A percentile compares a stretch with the other conserved stretches of the same genome.
Evolutionary conservation across 805 yeast species (phyloP).

Genomic region (Candida krabiensis): DNA sequence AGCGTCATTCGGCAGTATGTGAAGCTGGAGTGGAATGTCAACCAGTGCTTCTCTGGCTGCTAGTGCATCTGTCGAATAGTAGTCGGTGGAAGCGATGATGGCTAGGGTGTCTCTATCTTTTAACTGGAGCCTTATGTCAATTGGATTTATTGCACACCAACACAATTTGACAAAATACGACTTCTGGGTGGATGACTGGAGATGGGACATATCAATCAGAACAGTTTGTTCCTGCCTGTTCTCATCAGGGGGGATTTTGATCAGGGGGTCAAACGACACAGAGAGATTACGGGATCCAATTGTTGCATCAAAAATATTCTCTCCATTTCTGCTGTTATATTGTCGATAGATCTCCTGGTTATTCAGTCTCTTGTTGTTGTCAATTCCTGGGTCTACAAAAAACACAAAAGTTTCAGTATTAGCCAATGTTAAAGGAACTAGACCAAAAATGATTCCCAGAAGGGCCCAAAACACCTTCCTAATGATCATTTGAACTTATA

Average conservation of each 20-base stretch:
- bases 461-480: too few relatives aligned
- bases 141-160: conserved; percentile 30
- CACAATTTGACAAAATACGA: conserved; percentile 17
- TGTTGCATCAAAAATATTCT: too few relatives aligned
- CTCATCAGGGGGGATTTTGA: conserved; percentile 6
- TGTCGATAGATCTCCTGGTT: too few relatives aligned
- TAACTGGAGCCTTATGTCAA: conserved; percentile 12
- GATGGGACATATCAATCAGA: conserved; percentile 5
- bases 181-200: not conserved
- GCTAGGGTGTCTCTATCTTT: conserved; percentile 3
- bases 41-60: conserved; percentile 9
- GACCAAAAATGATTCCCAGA: too few relatives aligned
- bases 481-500: too few relatives aligned
- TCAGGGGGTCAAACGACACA: conserved; percentile 14
- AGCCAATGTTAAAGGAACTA: too few relatives aligned
- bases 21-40: conserved; percentile 15
- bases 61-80: conserved; percentile 17
- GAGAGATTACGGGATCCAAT: conserved; percentile 3
- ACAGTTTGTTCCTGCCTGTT: conserved; percentile 11
- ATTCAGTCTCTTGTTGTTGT: too few relatives aligned
- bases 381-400: too few relatives aligned
- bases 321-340: too few relatives aligned
- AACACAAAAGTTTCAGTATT: too few relatives aligned
- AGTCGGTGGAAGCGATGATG: conserved; percentile 18
- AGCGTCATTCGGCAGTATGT: conserved; percentile 7